Conservation (phyloP, 345 rosid genomes). For the Salix purpurea region DNA sequence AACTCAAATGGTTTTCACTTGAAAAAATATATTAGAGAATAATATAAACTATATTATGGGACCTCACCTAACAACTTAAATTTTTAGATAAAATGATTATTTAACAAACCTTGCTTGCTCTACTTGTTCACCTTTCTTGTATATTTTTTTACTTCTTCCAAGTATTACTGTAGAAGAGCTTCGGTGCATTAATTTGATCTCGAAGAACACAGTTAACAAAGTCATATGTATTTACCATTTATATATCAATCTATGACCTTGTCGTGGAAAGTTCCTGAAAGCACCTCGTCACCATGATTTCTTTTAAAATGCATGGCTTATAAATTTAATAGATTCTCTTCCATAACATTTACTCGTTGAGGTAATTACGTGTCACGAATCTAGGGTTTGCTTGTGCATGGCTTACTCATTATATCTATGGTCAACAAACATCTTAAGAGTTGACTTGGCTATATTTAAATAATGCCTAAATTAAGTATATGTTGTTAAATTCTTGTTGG, state of each 20-base stretch:
- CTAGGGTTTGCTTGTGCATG: slow-evolving; percentile 35
- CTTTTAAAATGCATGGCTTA: not conserved
- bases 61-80: no score
- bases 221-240: no score
- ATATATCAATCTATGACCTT: no score
- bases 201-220: no score
- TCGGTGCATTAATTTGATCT: not conserved
- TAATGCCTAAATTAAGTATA: not conserved
- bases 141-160: not conserved
- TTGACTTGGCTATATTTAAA: slow-evolving; percentile 27
- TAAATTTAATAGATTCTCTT: slow-evolving; percentile 11
- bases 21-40: no score
- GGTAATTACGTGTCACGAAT: slow-evolving; percentile 37
- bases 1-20: no score
- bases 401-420: slow-evolving; percentile 18
- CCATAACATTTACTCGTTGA: slow-evolving; percentile 4
- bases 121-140: slow-evolving; percentile 1
- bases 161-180: not conserved
- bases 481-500: slow-evolving; percentile 44
- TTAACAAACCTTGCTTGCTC: no score
- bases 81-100: no score
- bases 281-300: not conserved
- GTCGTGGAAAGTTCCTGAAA: not conserved
- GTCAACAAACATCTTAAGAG: slow-evolving; percentile 17
- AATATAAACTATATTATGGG: no score